phyloP scores from a whole-genome alignment of 2,329 filamentous ascomycete genomes.

The Metarhizium anisopliae region DNA sequence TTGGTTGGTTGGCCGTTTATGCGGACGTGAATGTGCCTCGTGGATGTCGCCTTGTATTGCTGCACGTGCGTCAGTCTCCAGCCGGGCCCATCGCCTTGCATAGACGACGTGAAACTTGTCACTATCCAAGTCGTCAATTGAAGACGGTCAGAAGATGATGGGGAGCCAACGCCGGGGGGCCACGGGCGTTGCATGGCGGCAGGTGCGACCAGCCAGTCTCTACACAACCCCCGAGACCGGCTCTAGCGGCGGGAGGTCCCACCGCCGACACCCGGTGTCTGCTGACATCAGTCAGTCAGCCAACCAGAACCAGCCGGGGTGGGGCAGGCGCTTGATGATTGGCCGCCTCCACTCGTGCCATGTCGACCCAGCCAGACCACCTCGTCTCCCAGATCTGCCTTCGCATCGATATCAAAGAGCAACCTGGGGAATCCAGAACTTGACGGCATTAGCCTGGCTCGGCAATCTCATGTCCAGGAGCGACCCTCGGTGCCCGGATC shows the following conservation, averaged over 20 bases:
- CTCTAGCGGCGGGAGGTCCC: not conserved
- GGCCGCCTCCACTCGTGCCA: not conserved
- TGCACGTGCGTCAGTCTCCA: not conserved
- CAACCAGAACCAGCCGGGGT: not conserved
- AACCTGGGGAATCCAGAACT: not conserved
- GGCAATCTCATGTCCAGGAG: not conserved
- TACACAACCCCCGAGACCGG: not conserved
- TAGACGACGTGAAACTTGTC: not conserved
- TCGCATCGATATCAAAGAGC: no score
- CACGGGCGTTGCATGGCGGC: not conserved
- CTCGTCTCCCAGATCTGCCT: not conserved
- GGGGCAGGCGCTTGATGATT: not conserved
- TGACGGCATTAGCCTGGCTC: not conserved
- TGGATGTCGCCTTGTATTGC: not conserved
- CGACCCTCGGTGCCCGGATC: not conserved
- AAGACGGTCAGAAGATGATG: not conserved
- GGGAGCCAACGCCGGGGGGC: not conserved
- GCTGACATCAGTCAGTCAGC: not conserved
- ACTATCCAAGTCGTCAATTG: not conserved
- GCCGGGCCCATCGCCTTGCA: not conserved
- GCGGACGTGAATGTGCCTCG: slow-evolving; percentile 1
- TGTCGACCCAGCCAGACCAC: not conserved
- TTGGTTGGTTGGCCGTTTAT: not conserved
- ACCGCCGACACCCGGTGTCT: not conserved
- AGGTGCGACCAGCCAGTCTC: not conserved